These are phyloP conservation scores for Pugionium cornutum DNA, from an alignment of 345 rosid species.

Conservation along the genomic window DNA sequence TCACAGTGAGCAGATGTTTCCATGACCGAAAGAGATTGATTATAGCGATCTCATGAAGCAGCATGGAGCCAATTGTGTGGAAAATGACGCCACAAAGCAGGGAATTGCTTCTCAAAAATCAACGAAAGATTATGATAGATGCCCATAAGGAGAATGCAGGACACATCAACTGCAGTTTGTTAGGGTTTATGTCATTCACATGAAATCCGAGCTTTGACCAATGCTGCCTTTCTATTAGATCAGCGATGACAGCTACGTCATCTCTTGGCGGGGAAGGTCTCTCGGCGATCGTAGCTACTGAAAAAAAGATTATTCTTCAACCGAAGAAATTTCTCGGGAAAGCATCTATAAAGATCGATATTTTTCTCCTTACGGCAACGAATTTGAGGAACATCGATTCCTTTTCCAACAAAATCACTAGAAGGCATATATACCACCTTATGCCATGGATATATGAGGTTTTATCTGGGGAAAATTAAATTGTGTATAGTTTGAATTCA, in stretches of 20 bases:
- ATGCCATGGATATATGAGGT: conserved; percentile 88
- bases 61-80: no score
- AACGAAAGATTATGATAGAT: no score
- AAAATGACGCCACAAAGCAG: no score
- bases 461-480: conserved; percentile 92
- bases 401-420: conserved; percentile 10
- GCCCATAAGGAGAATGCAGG: conserved; percentile 44
- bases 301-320: conserved; percentile 15
- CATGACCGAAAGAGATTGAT: no score
- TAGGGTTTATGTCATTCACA: conserved; percentile 42
- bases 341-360: neutral
- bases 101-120: no score
- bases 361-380: neutral
- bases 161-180: conserved; percentile 44
- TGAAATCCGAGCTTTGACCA: conserved; percentile 56
- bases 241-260: conserved; percentile 34
- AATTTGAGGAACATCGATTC: conserved; percentile 29
- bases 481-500: conserved; percentile 92
- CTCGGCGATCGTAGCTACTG: conserved; percentile 3
- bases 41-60: no score
- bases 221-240: conserved; percentile 60
- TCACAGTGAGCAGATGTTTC: no score
- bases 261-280: conserved; percentile 13
- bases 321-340: neutral
- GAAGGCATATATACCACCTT: conserved; percentile 47